Conservation (phyloP, 306 rosid species). For the Geum urbanum region DNA sequence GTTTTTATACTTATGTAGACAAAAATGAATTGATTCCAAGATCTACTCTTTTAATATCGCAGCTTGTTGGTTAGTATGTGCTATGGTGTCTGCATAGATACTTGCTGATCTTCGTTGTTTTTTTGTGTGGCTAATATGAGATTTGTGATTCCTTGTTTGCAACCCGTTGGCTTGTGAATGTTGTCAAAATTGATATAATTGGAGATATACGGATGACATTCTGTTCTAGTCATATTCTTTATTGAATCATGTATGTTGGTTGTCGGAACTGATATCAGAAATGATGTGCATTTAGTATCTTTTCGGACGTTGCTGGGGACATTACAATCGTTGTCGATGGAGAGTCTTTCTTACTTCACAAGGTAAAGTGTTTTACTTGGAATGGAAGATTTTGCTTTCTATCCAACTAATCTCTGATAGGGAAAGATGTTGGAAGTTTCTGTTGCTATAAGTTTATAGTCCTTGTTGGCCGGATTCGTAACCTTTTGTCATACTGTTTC, state of each 20-base stretch:
- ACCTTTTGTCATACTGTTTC: slow-evolving; percentile 4
- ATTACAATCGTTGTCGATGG: slow-evolving; percentile 71
- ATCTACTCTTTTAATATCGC: background rate
- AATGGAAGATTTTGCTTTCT: background rate
- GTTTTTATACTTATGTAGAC: background rate
- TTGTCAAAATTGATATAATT: background rate
- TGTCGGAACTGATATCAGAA: background rate
- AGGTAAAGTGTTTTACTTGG: slow-evolving; percentile 43
- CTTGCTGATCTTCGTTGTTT: background rate
- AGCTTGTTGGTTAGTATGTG: background rate
- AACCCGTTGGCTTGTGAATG: background rate
- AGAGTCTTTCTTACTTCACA: slow-evolving; percentile 77
- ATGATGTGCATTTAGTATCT: slow-evolving; percentile 46
- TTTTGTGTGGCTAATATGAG: slow-evolving; percentile 3
- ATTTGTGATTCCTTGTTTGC: background rate
- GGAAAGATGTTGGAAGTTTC: background rate
- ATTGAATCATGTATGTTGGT: background rate
- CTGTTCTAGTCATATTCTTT: background rate
- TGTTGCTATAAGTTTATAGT: background rate
- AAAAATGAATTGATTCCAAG: background rate
- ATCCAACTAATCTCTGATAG: background rate
- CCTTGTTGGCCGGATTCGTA: background rate
- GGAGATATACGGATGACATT: background rate
- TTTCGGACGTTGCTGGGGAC: slow-evolving; percentile 91
- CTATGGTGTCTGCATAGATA: background rate